Percentiles rank a stretch among this genome's conserved stretches.
These are phyloP conservation scores for Starmerella bombicola DNA, from an alignment of 805 yeast genomes.

Conservation along the genomic window DNA sequence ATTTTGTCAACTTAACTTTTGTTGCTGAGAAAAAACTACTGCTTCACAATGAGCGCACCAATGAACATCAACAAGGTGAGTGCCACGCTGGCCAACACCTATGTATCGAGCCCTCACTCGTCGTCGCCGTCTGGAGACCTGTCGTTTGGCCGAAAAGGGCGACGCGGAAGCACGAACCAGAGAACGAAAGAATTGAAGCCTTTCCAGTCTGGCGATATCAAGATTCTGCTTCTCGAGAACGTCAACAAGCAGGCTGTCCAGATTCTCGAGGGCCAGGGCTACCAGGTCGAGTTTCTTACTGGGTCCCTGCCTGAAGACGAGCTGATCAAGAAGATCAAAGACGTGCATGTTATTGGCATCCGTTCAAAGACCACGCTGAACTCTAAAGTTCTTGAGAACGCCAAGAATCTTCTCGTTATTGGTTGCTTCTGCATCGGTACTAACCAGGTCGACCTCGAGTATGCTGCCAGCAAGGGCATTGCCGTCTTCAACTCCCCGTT, in stretches of 20 bases:
- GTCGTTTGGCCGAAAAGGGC: slow-evolving; percentile 15
- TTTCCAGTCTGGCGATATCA: slow-evolving; percentile 88
- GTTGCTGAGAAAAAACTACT: no score
- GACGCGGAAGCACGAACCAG: slow-evolving; percentile 18
- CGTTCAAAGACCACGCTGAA: slow-evolving; percentile 92
- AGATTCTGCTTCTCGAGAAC: slow-evolving; percentile 80
- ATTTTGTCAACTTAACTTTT: no score
- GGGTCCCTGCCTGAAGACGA: slow-evolving; percentile 83
- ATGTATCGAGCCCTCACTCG: slow-evolving; percentile 13
- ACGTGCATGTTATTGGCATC: slow-evolving; percentile 94
- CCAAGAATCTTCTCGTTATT: slow-evolving; percentile 75
- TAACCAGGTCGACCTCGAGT: slow-evolving; percentile 88
- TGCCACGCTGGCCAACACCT: slow-evolving; percentile 6
- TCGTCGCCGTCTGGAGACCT: slow-evolving; percentile 15
- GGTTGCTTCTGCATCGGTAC: slow-evolving; percentile 99
- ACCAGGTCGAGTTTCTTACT: slow-evolving; percentile 91
- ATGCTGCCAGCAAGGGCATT: slow-evolving; percentile 83
- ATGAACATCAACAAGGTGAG: slow-evolving; percentile 22
- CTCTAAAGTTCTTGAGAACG: slow-evolving; percentile 64
- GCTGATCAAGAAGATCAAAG: slow-evolving; percentile 82
- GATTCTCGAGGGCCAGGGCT: slow-evolving; percentile 78
- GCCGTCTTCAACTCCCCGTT: slow-evolving; percentile 98
- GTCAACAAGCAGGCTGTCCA: slow-evolving; percentile 86
- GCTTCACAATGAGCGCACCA: slow-evolving; percentile 30
- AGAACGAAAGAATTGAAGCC: slow-evolving; percentile 70